Base-by-base conservation (phyloP, 2,329 filamentous ascomycete species). In the Alternaria viburni region DNA sequence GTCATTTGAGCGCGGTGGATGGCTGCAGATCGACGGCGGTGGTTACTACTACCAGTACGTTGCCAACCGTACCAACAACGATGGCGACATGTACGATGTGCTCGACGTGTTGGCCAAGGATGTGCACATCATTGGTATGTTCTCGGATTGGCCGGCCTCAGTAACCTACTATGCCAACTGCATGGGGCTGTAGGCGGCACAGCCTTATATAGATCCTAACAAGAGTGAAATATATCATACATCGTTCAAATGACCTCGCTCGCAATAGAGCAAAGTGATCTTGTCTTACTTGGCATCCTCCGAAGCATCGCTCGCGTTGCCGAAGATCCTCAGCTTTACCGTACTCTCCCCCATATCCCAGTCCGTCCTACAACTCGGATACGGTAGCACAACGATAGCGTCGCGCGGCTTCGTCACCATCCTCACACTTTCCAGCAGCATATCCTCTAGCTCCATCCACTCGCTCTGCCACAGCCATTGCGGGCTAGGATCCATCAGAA, bases 141-240 rank as follows among this genome's bases (percentile, higher is more conserved):
- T 92, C 70, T 86, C 86, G 5, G 90, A 92, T 75, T 92, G 90
- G 90, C 86, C 86, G 15, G 87, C 88, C 11, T 90, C 89, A 0
- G 85, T 88, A 8, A 90, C 89, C 0, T 92, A 90, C 68, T 92
- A 91, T 77, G 90, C 89, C 67, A 92, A 91, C 71, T 92, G 90
- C 79, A 88, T 91, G 67, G 85, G 81, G 1, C 63, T 81, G 54
- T 75, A 74, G 54, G 15, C 7, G 9, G 1, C 6, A 23, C 9
- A 47, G 21, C 17, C 8, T 15, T 47, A 41, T 36, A 54, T 54
- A 52, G 41, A 44, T 8, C 36, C 43, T 25, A 21, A 60, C 47
- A 17, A 49, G 41, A 17, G 41, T 10, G 28, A 32, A 45, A 47
- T 30, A 13, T 19, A 44, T 32, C 36, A 45, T 12, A 28, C 9